Evolutionary conservation across 2,329 filamentous ascomycete species (phyloP).

Genomic region (Calonectria pseudoturangicola): DNA sequence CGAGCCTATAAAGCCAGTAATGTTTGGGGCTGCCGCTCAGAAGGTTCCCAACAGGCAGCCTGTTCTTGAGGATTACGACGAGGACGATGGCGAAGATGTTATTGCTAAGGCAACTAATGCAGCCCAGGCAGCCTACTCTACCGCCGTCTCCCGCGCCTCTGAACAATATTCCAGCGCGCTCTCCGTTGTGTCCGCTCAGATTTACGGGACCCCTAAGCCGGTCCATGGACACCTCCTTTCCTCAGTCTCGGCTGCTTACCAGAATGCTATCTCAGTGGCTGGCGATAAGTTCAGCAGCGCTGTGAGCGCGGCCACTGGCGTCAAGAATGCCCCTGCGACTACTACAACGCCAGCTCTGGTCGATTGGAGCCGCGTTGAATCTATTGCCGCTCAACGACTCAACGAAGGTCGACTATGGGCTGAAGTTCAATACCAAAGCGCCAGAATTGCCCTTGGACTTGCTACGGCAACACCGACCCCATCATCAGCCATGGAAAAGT

Average conservation of each 20-base stretch:
- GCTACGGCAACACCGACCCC: slow-evolving; percentile 74
- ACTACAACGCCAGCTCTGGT: slow-evolving; percentile 63
- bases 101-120: slow-evolving; percentile 63
- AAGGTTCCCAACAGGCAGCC: slow-evolving; percentile 68
- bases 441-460: slow-evolving; percentile 79
- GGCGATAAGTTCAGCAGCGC: slow-evolving; percentile 75
- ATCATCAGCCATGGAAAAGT: slow-evolving; percentile 72
- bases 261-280: slow-evolving; percentile 77
- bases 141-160: slow-evolving; percentile 79
- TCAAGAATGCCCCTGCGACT: slow-evolving; percentile 69
- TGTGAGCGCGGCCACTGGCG: slow-evolving; percentile 69
- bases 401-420: slow-evolving; percentile 82
- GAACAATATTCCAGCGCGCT: slow-evolving; percentile 81
- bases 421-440: slow-evolving; percentile 81
- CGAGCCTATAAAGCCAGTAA: slow-evolving; percentile 65
- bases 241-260: slow-evolving; percentile 81
- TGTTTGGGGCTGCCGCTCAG: slow-evolving; percentile 72
- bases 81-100: slow-evolving; percentile 54
- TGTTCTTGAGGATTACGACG: slow-evolving; percentile 69
- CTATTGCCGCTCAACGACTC: slow-evolving; percentile 82
- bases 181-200: slow-evolving; percentile 79
- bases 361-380: slow-evolving; percentile 71
- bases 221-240: slow-evolving; percentile 81
- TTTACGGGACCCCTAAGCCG: slow-evolving; percentile 81
- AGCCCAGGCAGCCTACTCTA: slow-evolving; percentile 76